Evolutionary conservation across 129 eudicot species (phyloP), one percentile per base, ranked within the genome.

Genomic region (Chrysanthemum seticuspe): DNA sequence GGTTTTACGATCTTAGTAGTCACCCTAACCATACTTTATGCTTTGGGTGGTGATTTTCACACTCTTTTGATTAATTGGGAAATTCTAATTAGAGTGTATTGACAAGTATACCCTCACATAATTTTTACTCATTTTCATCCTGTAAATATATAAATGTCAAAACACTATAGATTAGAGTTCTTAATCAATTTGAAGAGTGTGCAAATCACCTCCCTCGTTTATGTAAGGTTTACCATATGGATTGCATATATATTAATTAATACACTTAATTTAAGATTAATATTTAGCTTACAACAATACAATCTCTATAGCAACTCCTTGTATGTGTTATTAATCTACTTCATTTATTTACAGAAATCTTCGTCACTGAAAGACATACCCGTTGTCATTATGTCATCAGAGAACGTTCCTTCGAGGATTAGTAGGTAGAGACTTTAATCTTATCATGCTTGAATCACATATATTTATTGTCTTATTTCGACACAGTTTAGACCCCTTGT

Each of bases 321-420:
- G 31, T 27, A 27, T 2, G 31, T 27, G 31, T 27, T 27, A 27
- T 27, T 25, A 54, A 50, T 69, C 2, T 18, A 2, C 70, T 77
- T 53, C 34, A 6, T 68, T 65, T 47, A 23, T 66, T 59, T 76
- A 53, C 88, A 91, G 97, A 91, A 88, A 77, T 91, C 97, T 36
- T 79, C 98, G 45, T 75, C 86, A 51, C 71, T 89, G 49, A 92
- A 83, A 65, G 76, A 89, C 73, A 89, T 92, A 83, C 98, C 98
- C 1, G 98, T 92, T 11, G 96, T 92, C 49, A 92, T 92, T 44
- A 92, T 92, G 98, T 92, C 98, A 47, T 92, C 98, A n/a, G 98
- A 92, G 74, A 85, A 92, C 68, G 92, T 87, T 13, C 96, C 96
- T 63, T 87, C 98, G 67, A 92, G 98, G 77, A 89, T 92, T 76